Evolutionary conservation across 2,329 filamentous ascomycete species (phyloP).

Genomic region (Fusarium pseudoanthophilum): DNA sequence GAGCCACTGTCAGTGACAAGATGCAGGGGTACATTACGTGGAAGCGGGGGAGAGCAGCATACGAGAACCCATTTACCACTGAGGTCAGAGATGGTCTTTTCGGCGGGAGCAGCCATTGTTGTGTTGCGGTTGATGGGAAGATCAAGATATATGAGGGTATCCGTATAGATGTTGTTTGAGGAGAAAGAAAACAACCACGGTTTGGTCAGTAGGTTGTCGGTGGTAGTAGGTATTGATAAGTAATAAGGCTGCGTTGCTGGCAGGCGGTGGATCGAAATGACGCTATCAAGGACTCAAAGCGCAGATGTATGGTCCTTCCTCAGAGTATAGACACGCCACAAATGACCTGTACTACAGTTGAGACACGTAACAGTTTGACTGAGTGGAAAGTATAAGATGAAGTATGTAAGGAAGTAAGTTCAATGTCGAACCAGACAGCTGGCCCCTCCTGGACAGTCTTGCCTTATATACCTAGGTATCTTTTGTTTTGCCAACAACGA

Average conservation of each 20-base stretch:
- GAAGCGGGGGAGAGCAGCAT: conserved; percentile 44
- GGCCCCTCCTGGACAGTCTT: neutral
- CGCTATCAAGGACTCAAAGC: conserved; percentile 25
- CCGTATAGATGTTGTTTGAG: neutral
- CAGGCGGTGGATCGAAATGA: conserved; percentile 34
- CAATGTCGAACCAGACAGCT: neutral
- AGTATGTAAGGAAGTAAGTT: neutral
- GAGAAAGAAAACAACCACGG: neutral
- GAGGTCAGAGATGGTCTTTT: conserved; percentile 74
- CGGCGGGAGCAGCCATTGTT: conserved; percentile 77
- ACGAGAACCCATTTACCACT: conserved; percentile 78
- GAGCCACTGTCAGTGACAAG: conserved; percentile 7
- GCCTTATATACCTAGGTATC: neutral
- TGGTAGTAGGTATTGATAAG: neutral
- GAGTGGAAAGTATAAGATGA: neutral
- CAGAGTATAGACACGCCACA: neutral
- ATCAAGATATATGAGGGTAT: neutral
- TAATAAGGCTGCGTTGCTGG: conserved; percentile 10
- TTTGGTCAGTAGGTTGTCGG: neutral
- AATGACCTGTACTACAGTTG: neutral
- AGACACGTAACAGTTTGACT: neutral
- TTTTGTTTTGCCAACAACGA: neutral
- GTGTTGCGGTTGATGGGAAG: neutral
- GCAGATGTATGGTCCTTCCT: conserved; percentile 11
- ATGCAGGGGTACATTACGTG: neutral